phyloP scores from a whole-genome alignment of 495 filamentous ascomycete species.

The Symbiotaphrina buchneri region DNA sequence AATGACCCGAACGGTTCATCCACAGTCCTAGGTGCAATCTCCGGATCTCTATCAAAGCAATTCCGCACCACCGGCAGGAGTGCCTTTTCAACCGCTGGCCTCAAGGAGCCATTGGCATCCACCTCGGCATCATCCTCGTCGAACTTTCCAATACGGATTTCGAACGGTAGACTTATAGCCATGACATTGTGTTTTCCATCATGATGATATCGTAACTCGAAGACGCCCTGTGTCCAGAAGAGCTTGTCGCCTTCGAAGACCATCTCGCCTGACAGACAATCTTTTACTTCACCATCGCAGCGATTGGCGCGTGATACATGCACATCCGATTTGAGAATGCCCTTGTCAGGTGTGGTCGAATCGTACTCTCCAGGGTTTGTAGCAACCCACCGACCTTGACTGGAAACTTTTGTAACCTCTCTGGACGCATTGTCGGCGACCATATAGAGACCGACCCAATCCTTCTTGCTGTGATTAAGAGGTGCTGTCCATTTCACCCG shows the following conservation, averaged over 20 bases:
- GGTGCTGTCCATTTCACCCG: conserved; percentile 85
- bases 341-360: conserved; percentile 49
- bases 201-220: conserved; percentile 95
- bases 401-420: conserved; percentile 60
- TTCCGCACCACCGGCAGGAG: conserved; percentile 68
- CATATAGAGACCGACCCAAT: conserved; percentile 92
- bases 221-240: conserved; percentile 90
- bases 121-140: conserved; percentile 38
- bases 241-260: conserved; percentile 81
- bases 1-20: conserved; percentile 66
- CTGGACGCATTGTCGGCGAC: conserved; percentile 80
- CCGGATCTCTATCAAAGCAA: conserved; percentile 80
- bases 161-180: conserved; percentile 85
- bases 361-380: conserved; percentile 58
- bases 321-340: conserved; percentile 50
- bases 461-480: conserved; percentile 70
- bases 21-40: conserved; percentile 63
- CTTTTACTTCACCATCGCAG: conserved; percentile 22
- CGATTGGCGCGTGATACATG: conserved; percentile 18
- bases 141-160: conserved; percentile 60
- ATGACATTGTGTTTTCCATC: conserved; percentile 86
- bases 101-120: conserved; percentile 23
- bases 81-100: conserved; percentile 43
- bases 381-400: conserved; percentile 78
- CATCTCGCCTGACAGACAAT: conserved; percentile 53